phyloP scores from a whole-genome alignment of 441 rosid species.

The Erysimum cheiri region DNA sequence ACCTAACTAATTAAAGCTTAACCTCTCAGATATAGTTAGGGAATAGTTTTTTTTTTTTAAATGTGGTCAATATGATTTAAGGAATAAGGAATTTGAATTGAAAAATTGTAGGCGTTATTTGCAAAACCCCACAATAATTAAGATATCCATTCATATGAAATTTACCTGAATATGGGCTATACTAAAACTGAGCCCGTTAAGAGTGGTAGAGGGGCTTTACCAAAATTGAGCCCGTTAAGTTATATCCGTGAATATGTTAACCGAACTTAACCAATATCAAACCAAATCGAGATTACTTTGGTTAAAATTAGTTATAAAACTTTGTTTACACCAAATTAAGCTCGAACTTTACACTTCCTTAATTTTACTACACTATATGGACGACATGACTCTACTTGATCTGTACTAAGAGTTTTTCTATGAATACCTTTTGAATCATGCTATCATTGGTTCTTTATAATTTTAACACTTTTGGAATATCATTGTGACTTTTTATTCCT shows the following conservation, averaged over 20 bases:
- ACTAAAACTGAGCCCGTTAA: background rate
- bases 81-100: background rate
- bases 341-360: background rate
- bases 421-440: conserved; percentile 32
- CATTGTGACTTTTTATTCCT: background rate
- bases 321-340: too few relatives aligned
- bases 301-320: too few relatives aligned
- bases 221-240: too few relatives aligned
- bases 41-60: background rate
- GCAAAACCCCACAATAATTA: background rate
- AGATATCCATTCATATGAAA: background rate
- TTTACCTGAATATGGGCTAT: background rate
- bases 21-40: conserved; percentile 3
- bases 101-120: background rate
- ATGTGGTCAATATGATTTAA: background rate
- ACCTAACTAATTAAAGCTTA: background rate
- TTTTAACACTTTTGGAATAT: background rate
- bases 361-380: background rate
- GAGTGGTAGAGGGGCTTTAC: background rate
- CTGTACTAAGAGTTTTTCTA: conserved; percentile 13
- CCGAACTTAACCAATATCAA: too few relatives aligned
- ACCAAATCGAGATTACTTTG: too few relatives aligned
- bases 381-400: conserved; percentile 27
- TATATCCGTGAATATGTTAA: too few relatives aligned
- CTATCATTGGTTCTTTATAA: conserved; percentile 38